A percentile compares a stretch with the other conserved stretches of the same genome.
Conservation (phyloP, 805 yeast genomes). For the Kluyveromyces starmeri region DNA sequence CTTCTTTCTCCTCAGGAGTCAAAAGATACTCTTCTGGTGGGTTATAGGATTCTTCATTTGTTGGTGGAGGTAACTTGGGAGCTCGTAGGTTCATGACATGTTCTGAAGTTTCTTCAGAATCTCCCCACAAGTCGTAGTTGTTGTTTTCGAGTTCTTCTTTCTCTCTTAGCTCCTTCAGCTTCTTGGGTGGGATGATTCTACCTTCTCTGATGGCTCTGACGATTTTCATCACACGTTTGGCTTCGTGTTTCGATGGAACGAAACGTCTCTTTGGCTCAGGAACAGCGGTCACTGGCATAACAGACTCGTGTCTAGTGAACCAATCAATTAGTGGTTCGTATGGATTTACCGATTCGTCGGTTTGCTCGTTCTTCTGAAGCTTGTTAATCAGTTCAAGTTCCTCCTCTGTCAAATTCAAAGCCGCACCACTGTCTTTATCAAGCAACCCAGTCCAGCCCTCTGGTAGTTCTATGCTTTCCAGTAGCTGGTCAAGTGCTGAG, state of each 20-base stretch:
- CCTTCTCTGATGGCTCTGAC: slow-evolving; percentile 97
- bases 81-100: slow-evolving; percentile 91
- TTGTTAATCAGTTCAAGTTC: slow-evolving; percentile 83
- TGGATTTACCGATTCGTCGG: slow-evolving; percentile 74
- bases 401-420: slow-evolving; percentile 74
- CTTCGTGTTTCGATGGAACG: slow-evolving; percentile 94
- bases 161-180: slow-evolving; percentile 40
- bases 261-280: slow-evolving; percentile 98
- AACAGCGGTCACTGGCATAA: slow-evolving; percentile 85
- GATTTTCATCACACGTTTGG: slow-evolving; percentile 90
- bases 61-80: slow-evolving; percentile 92
- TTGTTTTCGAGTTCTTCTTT: slow-evolving; percentile 44
- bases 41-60: slow-evolving; percentile 91
- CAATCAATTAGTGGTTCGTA: slow-evolving; percentile 93
- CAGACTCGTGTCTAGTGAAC: slow-evolving; percentile 79
- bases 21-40: slow-evolving; percentile 94
- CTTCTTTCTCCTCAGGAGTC: slow-evolving; percentile 64
- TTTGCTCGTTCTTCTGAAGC: slow-evolving; percentile 75
- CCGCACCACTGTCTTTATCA: slow-evolving; percentile 80
- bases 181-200: slow-evolving; percentile 69
- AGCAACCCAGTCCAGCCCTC: slow-evolving; percentile 98
- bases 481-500: slow-evolving; percentile 80
- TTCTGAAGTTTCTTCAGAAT: slow-evolving; percentile 49
- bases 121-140: slow-evolving; percentile 81
- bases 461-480: slow-evolving; percentile 88